Evolutionary conservation across 768 basidiomycete species (phyloP), one percentile per base, ranked within the genome.

Genomic region (Leccinum ochraceum): DNA sequence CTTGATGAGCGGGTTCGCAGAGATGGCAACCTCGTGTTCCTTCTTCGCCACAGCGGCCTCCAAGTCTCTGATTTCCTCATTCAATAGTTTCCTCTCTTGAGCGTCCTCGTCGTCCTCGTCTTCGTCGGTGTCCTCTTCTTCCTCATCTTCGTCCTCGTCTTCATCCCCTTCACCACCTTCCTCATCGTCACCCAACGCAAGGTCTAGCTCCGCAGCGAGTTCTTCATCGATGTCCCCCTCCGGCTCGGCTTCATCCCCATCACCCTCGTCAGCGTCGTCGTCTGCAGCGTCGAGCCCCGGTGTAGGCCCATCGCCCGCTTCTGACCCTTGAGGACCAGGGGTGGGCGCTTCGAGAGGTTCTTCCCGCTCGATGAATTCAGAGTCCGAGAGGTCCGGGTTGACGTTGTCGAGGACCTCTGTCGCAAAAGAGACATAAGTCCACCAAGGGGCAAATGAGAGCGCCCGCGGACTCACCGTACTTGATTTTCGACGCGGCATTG

Each of bases 41-140:
- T 95, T 96, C 83, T 92, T 91, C 48, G 85, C 80, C 13, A 95
- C 90, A 3, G 94, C 95, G 53, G 87, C 87, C 73, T 96, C 91
- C 64, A 97, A 76, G 71, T 96, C 94, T 52, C 86, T 80, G 54
- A 95, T 94, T 74, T 96, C 94, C 68, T 95, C 95, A 65, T 88
- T 91, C 63, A 96, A 74, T 42, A 95, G 72, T 65, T 89, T 90
- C 70, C 86, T 85, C 37, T 88, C 86, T 70, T 94, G 92, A 3
- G 80, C 83, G 34, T 86, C 86, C 51, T 92, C 92, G 54, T 92
- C 92, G 53, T 92, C 91, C 3, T 92, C 92, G 20, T 92, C 91
- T 3, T 92, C 86, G 28, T 85, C 82, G 9, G 80, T 81, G 9
- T 81, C 78, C 0, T 74, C 76, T 4, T 78, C 77, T 0, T 81